Evolutionary conservation across 2,329 filamentous ascomycete species (phyloP).

Genomic region (Tympanopsis confertula): DNA sequence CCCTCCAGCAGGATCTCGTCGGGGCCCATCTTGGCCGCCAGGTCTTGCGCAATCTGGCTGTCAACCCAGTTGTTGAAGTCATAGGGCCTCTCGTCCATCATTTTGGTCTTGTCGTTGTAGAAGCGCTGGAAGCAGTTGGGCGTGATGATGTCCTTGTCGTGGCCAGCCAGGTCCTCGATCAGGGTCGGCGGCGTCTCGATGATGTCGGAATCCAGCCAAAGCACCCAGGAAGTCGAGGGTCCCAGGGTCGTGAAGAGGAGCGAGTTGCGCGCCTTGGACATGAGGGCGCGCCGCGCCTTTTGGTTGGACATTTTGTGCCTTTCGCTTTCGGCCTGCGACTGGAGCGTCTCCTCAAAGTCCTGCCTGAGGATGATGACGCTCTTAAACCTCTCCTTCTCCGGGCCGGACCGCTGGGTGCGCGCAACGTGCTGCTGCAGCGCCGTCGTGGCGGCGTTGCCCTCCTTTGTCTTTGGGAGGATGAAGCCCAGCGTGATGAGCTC

Average conservation of each 20-base stretch:
- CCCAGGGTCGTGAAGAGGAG: constrained; percentile 90
- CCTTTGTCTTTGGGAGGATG: constrained; percentile 86
- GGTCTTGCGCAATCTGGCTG: constrained; percentile 62
- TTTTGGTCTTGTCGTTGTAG: constrained; percentile 55
- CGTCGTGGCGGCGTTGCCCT: constrained; percentile 79
- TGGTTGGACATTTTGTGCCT: constrained; percentile 87
- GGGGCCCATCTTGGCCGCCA: constrained; percentile 70
- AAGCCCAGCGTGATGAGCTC: constrained; percentile 90
- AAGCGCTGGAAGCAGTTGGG: constrained; percentile 93
- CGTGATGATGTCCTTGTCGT: constrained; percentile 80
- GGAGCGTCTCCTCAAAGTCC: constrained; percentile 75
- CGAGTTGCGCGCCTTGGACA: constrained; percentile 89
- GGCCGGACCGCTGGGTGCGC: constrained; percentile 68
- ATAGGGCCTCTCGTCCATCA: constrained; percentile 70
- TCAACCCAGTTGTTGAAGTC: constrained; percentile 98
- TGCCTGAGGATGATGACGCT: constrained; percentile 90
- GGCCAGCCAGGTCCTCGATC: constrained; percentile 80
- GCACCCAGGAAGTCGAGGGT: constrained; percentile 83
- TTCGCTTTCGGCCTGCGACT: constrained; percentile 74
- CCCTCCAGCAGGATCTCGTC: constrained; percentile 92
- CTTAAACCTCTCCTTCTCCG: constrained; percentile 73
- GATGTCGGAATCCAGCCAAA: constrained; percentile 91
- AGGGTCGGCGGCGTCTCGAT: constrained; percentile 74
- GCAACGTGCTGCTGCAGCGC: constrained; percentile 75
- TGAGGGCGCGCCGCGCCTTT: constrained; percentile 72